Percentiles rank a stretch among this genome's conserved stretches.
Conservation (phyloP, 176 grass and related monocot species). For the Oryza punctata region DNA sequence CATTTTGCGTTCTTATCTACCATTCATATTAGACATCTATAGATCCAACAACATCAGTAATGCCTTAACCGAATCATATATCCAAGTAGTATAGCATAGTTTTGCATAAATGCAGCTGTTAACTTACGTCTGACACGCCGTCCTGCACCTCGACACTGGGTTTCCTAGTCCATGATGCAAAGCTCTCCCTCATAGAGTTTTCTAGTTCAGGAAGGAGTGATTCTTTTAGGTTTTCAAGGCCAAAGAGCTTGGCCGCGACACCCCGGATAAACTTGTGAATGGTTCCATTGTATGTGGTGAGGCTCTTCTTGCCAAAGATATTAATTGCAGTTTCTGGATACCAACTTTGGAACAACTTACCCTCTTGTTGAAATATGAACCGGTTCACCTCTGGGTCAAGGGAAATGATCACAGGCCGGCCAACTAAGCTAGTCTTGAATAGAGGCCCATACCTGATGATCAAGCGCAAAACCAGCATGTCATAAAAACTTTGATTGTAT, state of each 20-base stretch:
- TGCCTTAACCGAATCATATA: too few relatives aligned
- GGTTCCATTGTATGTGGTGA: neutral
- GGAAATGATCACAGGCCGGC: neutral
- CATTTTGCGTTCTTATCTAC: too few relatives aligned
- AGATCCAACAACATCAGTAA: too few relatives aligned
- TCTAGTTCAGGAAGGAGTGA: neutral
- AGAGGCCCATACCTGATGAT: neutral
- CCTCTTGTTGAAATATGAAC: constrained; percentile 33
- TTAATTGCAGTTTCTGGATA: neutral
- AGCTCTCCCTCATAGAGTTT: neutral
- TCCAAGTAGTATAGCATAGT: too few relatives aligned
- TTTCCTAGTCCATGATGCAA: neutral
- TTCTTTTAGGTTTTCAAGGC: constrained; percentile 2
- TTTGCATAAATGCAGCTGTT: too few relatives aligned
- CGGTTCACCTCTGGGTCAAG: constrained; percentile 30
- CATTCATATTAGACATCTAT: too few relatives aligned
- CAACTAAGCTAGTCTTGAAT: constrained; percentile 26
- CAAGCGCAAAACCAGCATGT: too few relatives aligned
- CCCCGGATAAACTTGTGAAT: constrained; percentile 14
- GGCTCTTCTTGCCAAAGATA: constrained; percentile 24
- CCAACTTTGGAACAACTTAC: constrained; percentile 28
- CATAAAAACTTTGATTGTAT: too few relatives aligned
- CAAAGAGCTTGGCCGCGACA: constrained; percentile 8
- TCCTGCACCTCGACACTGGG: constrained; percentile 19
- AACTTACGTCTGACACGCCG: constrained; percentile 8